Evolutionary conservation across 2,329 filamentous ascomycete genomes (phyloP).

Genomic region (Fusarium sp.): DNA sequence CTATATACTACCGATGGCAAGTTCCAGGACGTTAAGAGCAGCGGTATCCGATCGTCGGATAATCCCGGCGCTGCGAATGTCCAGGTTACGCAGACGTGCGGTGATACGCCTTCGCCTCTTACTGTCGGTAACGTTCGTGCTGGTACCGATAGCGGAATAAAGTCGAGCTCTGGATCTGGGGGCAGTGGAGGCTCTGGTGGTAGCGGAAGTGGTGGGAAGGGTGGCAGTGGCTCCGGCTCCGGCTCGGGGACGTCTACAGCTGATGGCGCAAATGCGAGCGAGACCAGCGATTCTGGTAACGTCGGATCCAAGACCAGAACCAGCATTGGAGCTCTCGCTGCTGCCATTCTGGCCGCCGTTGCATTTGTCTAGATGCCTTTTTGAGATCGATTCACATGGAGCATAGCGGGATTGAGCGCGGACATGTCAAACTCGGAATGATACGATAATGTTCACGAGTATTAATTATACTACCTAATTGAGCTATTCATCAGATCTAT

Average conservation of each 20-base stretch:
- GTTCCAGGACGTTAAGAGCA: slow-evolving; percentile 30
- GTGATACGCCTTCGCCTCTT: slow-evolving; percentile 20
- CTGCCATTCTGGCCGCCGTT: slow-evolving; percentile 14
- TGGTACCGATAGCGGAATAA: slow-evolving; percentile 24
- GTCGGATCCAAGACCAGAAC: slow-evolving; percentile 9
- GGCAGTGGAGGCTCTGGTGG: slow-evolving; percentile 13
- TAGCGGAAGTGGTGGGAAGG: neutral
- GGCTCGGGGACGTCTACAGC: slow-evolving; percentile 10
- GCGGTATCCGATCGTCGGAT: slow-evolving; percentile 22
- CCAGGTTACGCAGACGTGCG: slow-evolving; percentile 28
- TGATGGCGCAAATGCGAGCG: slow-evolving; percentile 11
- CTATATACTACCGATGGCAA: slow-evolving; percentile 24
- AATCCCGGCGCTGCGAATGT: slow-evolving; percentile 21
- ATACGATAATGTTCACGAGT: slow-evolving; percentile 12
- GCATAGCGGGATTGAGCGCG: neutral
- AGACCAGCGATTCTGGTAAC: slow-evolving; percentile 18
- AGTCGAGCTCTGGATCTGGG: slow-evolving; percentile 15
- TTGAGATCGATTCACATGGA: neutral
- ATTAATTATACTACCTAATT: slow-evolving; percentile 8
- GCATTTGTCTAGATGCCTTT: slow-evolving; percentile 1
- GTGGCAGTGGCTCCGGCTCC: neutral
- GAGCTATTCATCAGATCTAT: neutral
- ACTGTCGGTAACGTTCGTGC: slow-evolving; percentile 27
- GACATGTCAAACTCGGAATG: neutral
- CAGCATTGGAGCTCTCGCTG: slow-evolving; percentile 19